These are phyloP conservation scores for Eragrostis tef DNA, from an alignment of 202 grass and related monocot species.

Conservation along the genomic window DNA sequence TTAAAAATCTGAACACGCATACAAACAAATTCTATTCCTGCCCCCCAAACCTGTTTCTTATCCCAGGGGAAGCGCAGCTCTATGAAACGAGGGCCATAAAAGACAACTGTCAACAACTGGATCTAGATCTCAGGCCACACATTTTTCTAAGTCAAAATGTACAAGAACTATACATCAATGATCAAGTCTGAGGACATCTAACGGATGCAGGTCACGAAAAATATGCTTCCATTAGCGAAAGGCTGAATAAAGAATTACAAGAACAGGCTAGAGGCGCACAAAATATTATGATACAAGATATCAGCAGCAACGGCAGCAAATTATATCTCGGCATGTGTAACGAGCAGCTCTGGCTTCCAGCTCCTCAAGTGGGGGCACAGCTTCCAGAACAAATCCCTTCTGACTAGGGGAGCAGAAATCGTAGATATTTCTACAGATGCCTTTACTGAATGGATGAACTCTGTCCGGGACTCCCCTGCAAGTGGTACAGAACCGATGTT, in stretches of 20 bases:
- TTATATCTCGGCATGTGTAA: slow-evolving; percentile 72
- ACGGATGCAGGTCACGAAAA: slow-evolving; percentile 34
- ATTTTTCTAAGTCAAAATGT: slow-evolving; percentile 38
- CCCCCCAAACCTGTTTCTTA: slow-evolving; percentile 15
- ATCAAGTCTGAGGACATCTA: slow-evolving; percentile 36
- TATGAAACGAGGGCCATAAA: neutral
- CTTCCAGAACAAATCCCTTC: slow-evolving; percentile 65
- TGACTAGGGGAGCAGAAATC: slow-evolving; percentile 67
- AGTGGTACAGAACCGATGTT: slow-evolving; percentile 29
- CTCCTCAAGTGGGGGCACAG: slow-evolving; percentile 69
- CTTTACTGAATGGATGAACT: slow-evolving; percentile 86
- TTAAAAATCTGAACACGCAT: slow-evolving; percentile 24
- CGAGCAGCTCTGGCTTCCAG: slow-evolving; percentile 71
- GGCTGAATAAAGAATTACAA: slow-evolving; percentile 8
- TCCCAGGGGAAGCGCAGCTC: neutral
- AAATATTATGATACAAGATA: slow-evolving; percentile 44
- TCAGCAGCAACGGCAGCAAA: slow-evolving; percentile 87
- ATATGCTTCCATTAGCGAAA: slow-evolving; percentile 42
- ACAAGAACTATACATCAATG: slow-evolving; percentile 42
- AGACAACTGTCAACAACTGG: slow-evolving; percentile 4
- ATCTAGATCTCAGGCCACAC: slow-evolving; percentile 25
- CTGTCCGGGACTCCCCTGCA: slow-evolving; percentile 76
- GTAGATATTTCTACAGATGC: slow-evolving; percentile 75
- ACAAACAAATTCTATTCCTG: slow-evolving; percentile 6
- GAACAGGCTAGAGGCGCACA: slow-evolving; percentile 37